Base-by-base conservation (phyloP, 2,329 filamentous ascomycete species). In the Ophiostoma novo-ulmi region DNA sequence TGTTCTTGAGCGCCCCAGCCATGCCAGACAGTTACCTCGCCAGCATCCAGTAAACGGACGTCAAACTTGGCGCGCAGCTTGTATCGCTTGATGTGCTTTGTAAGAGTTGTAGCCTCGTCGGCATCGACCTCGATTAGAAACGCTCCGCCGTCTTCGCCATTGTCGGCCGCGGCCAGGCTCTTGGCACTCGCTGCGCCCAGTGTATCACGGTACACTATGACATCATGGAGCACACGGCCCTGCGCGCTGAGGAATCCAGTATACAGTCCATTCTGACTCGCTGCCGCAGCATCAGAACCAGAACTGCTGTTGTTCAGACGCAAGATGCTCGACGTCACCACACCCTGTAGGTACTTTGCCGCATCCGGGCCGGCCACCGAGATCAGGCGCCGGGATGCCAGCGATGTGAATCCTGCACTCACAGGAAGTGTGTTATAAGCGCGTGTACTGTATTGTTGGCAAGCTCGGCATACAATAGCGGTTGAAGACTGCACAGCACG, bases 111-210 rank as follows among this genome's bases (percentile, higher is more conserved):
- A 0, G 87, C 87, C 76, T 93, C 87, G 5, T 81, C 81, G 5
- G 87, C 87, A 79, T 97, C 94, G 14, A 94, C 91, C 77, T 99
- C 95, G 72, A 99, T 84, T 71, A 97, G 80, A 83, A 91, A 94
- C 39, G 84, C 83, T 73, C 83, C 80, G 5, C 76, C 70, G 76
- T 41, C 58, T 44, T 11, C 52, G 26, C 0, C 35, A 22, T 31
- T 41, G 61, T 61, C 26, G 10, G 38, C 26, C 61, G 64, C 61
- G 55, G 36, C 70, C 61, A 38, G 35, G 20, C 36, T 80, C 64
- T 73, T 71, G 38, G 13, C 58, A n/a, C 55, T 75, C 41, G 58
- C 61, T 10, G 73, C 10, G n/a, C 73, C 69, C 66, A 79, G 76
- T 65, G 80, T 76, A 73, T 87, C 81, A 0, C 89, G 90, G 82